Evolutionary conservation across 2,329 filamentous ascomycete species (phyloP).

Genomic region (Alternaria incomplexa): DNA sequence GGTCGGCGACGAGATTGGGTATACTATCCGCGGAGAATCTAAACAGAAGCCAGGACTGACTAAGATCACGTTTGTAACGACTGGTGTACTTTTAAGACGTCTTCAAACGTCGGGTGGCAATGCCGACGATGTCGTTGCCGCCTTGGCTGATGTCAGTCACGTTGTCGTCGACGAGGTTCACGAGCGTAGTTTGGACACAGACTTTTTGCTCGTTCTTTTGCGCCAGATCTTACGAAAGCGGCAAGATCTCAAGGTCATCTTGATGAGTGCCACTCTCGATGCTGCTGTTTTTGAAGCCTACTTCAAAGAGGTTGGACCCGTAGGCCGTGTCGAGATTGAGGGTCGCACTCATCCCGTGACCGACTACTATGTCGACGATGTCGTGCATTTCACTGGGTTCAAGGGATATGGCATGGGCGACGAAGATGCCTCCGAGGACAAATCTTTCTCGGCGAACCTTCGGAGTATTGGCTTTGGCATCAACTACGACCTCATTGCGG

Average conservation of each 20-base stretch:
- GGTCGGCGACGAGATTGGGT: constrained; percentile 89
- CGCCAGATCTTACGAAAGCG: constrained; percentile 78
- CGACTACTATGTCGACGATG: constrained; percentile 88
- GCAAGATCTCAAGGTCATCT: constrained; percentile 82
- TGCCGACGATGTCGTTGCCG: constrained; percentile 78
- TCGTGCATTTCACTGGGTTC: constrained; percentile 81
- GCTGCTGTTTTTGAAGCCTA: constrained; percentile 84
- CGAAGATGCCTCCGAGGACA: constrained; percentile 59
- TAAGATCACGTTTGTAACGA: constrained; percentile 94
- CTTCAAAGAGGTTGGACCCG: constrained; percentile 73
- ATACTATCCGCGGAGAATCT: constrained; percentile 88
- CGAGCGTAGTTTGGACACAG: constrained; percentile 91
- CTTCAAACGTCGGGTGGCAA: constrained; percentile 88
- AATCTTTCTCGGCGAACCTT: constrained; percentile 49
- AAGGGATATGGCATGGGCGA: constrained; percentile 55
- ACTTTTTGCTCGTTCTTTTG: constrained; percentile 88
- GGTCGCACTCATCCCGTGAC: constrained; percentile 89
- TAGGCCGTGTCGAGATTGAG: constrained; percentile 84
- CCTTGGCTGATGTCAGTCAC: constrained; percentile 89
- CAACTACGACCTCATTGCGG: constrained; percentile 86
- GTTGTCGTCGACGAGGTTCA: constrained; percentile 97
- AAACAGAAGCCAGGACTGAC: constrained; percentile 73
- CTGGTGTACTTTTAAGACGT: constrained; percentile 86
- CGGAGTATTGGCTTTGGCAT: constrained; percentile 71
- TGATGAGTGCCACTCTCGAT: constrained; percentile 97